Evolutionary conservation across 169 alveolate genomes (phyloP), one percentile per base, ranked within the genome.

Genomic region (Plasmodium cynomolgi): DNA sequence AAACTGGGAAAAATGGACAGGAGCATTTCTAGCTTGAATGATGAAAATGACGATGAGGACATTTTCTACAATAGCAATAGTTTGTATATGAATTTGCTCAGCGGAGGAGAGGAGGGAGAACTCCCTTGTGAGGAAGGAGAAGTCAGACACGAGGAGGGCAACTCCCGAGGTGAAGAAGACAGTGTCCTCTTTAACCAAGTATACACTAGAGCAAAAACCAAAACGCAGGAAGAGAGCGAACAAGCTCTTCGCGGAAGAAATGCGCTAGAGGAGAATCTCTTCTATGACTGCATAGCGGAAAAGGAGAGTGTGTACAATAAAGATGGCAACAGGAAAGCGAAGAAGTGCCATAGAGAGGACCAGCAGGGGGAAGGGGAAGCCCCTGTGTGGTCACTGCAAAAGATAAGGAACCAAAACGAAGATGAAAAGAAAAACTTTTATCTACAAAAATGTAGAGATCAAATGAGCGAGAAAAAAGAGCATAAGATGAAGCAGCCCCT

Each of bases 11-110:
- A 91, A 91, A 71, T 90, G 37, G 84, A 91, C 33, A 29, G 95
- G 83, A 81, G 54, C 26, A 81, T 91, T 1, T 91, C 68, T 20
- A 80, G 84, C 72, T 33, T 91, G 37, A 91, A 91, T 81, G 91
- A 81, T 54, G 95, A 91, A n/a, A 31, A 33, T 39, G 84, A 81
- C 29, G 95, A 81, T 50, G 95, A 91, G 56, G 83, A 81, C 29
- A 29, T 91, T 17, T 91, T 91, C 74, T 91, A 54, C 39, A 91
- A 91, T 39, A 81, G 92, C 31, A 72, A 81, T 82, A 82, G 84
- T 73, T 71, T 91, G 44, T 91, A 91, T 82, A 82, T 68, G 84
- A 72, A 68, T 17, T 71, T 91, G 2, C 34, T 91, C 77, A 91
- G 44, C n/a, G 90, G 83, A 37, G 77, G 80, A 41, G 84, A 91